phyloP scores from a whole-genome alignment of 345 rosid species.

The Trapa bicornis region DNA sequence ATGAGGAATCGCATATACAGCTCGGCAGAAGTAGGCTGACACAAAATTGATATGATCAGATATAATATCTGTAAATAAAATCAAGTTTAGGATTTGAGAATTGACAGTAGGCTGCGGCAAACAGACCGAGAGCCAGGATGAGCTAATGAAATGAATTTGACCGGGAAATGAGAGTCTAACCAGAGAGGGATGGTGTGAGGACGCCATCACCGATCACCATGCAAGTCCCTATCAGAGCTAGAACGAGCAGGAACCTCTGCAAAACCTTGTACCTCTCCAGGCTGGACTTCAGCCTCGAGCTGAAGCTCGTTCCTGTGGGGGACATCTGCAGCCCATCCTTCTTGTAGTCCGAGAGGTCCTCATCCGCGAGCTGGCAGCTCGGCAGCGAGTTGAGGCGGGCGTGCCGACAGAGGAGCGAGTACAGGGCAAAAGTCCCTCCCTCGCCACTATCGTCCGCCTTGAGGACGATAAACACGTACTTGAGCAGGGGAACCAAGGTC shows the following conservation, averaged over 20 bases:
- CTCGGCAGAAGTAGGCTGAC: not conserved
- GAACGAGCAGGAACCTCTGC: conserved; percentile 8
- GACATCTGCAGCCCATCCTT: conserved; percentile 1
- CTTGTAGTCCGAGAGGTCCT: conserved; percentile 6
- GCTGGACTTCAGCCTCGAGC: conserved; percentile 2
- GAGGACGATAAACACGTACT: conserved; percentile 8
- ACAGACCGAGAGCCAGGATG: not conserved
- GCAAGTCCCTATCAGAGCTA: conserved; percentile 9
- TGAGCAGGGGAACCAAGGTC: conserved; percentile 4
- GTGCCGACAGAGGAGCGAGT: conserved; percentile 4
- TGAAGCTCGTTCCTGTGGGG: not conserved
- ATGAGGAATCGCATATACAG: not conserved
- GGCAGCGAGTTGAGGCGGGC: conserved; percentile 1
- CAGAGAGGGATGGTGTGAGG: conserved; percentile 8
- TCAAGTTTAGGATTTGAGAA: not conserved
- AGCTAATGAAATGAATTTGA: not conserved
- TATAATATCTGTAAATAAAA: not conserved
- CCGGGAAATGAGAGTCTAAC: conserved; percentile 1
- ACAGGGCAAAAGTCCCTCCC: conserved; percentile 11
- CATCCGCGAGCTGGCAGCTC: conserved; percentile 5
- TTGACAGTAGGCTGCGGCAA: not conserved
- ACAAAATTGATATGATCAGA: not conserved
- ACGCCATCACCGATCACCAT: conserved; percentile 13
- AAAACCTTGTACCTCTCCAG: conserved; percentile 2
- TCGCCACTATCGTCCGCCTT: conserved; percentile 10